Base-by-base conservation (phyloP, 2,329 filamentous ascomycete genomes). In the Aureobasidium sp. region DNA sequence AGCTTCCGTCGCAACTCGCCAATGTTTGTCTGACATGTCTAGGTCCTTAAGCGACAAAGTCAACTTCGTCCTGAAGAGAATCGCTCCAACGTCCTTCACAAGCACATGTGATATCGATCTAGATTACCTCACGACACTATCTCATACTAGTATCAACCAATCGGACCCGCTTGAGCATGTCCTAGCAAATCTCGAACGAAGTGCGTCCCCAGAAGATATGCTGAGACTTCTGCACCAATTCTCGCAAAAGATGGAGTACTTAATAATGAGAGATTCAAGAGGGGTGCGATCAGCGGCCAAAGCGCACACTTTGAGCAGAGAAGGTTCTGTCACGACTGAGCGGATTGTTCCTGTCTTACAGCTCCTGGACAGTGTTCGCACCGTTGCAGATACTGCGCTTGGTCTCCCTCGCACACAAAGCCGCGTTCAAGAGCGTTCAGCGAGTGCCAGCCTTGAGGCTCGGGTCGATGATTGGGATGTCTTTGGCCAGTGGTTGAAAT, bases 161-260 rank as follows among this genome's bases (percentile, higher is more conserved):
- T 20, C 34, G 4, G 27, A 15, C 5, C 2, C 34, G 9, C 32
- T 37, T 9, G 3, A 27, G 5, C 50, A 39, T 1, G 8, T 27
- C 20, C 15, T 27, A 17, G 34, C 7, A n/a, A 5, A 37, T 17
- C 12, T 39, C 5, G 34, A 52, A 17, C 34, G 34, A 9, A 52
- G 9, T 15, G 24, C 26, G 5, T 52, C 50, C 13, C n/a, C 52
- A 29, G 17, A 56, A 3, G 39, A 56, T 17, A 44, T 43, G 26
- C 37, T 56, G 13, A 15, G 20, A n/a, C 37, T 43, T 1, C 37
- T 56, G 4, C 24, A 44, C 26, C 36, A 56, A 12, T 56, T 56
- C 26, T 56, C 52, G 37, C 52, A 44, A 56, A 56, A 44, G 39
- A 43, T 56, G 39, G 52, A 44, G 37, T 56, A 41, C 15, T 15